These are phyloP conservation scores for Alternaria hordeiaustralica DNA, from an alignment of 2,329 filamentous ascomycete genomes.

Conservation along the genomic window DNA sequence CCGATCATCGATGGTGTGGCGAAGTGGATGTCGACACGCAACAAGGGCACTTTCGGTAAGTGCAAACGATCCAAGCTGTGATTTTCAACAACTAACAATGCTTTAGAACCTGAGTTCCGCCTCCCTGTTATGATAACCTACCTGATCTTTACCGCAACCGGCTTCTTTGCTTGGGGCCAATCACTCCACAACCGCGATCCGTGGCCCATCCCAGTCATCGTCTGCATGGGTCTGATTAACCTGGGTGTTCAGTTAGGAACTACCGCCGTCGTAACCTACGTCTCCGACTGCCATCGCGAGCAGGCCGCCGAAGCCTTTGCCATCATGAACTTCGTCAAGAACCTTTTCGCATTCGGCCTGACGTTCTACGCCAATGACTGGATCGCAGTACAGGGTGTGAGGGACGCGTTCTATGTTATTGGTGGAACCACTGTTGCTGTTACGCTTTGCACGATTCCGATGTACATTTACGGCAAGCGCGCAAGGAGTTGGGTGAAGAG, in stretches of 20 bases:
- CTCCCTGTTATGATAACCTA: conserved; percentile 33
- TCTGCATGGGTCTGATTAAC: conserved; percentile 36
- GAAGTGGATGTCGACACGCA: conserved; percentile 30
- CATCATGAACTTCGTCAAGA: conserved; percentile 37
- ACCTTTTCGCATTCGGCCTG: conserved; percentile 34
- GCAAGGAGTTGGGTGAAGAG: conserved; percentile 45
- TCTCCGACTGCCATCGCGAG: conserved; percentile 32
- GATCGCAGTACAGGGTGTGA: conserved; percentile 28
- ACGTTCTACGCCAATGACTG: conserved; percentile 34
- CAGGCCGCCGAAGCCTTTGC: conserved; percentile 34
- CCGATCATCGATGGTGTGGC: conserved; percentile 29
- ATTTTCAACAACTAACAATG: not conserved
- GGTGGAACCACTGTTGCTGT: conserved; percentile 29
- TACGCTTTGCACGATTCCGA: conserved; percentile 30
- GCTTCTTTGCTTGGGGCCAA: conserved; percentile 36
- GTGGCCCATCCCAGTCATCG: conserved; percentile 34
- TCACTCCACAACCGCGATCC: conserved; percentile 23
- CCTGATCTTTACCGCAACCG: conserved; percentile 26
- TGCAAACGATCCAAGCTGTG: not conserved
- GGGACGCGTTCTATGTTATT: conserved; percentile 27
- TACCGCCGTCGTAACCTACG: conserved; percentile 31
- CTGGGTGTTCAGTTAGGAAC: conserved; percentile 31
- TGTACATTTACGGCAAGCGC: conserved; percentile 36
- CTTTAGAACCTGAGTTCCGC: conserved; percentile 31
- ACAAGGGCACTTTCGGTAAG: conserved; percentile 32